These are phyloP conservation scores for Cutaneotrichosporon sp. DNA, from an alignment of 1,284 basidiomycete genomes.

Conservation along the genomic window DNA sequence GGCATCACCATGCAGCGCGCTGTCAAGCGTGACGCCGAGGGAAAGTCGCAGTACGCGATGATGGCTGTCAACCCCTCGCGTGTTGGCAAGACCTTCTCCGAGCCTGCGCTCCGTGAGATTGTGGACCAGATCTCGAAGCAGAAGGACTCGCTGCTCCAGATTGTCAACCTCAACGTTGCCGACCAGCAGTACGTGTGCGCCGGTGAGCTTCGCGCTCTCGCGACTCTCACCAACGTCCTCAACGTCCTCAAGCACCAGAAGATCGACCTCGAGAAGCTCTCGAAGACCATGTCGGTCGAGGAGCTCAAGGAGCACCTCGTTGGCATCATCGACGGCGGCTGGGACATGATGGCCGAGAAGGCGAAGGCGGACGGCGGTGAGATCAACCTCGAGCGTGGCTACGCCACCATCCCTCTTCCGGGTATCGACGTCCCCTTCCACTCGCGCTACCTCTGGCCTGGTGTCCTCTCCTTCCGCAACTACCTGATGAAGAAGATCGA, in stretches of 20 bases:
- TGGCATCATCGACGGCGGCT: constrained; percentile 84
- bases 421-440: constrained; percentile 99
- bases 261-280: constrained; percentile 89
- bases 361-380: constrained; percentile 70
- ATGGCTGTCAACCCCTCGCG: constrained; percentile 96
- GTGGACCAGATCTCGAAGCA: constrained; percentile 80
- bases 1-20: constrained; percentile 99
- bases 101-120: constrained; percentile 84
- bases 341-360: constrained; percentile 69
- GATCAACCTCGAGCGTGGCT: constrained; percentile 93
- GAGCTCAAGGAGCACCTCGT: constrained; percentile 62
- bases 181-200: constrained; percentile 89
- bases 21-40: constrained; percentile 87
- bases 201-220: constrained; percentile 88
- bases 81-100: constrained; percentile 89
- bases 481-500: constrained; percentile 99
- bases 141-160: constrained; percentile 82
- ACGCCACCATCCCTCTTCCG: constrained; percentile 91
- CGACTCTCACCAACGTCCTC: constrained; percentile 91
- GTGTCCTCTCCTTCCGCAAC: constrained; percentile 73
- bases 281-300: constrained; percentile 51
- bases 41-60: constrained; percentile 97
- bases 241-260: constrained; percentile 97
- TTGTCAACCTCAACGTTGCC: constrained; percentile 92
- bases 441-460: constrained; percentile 94